Base-by-base conservation (phyloP, 345 rosid genomes). In the Ailanthus altissimus region DNA sequence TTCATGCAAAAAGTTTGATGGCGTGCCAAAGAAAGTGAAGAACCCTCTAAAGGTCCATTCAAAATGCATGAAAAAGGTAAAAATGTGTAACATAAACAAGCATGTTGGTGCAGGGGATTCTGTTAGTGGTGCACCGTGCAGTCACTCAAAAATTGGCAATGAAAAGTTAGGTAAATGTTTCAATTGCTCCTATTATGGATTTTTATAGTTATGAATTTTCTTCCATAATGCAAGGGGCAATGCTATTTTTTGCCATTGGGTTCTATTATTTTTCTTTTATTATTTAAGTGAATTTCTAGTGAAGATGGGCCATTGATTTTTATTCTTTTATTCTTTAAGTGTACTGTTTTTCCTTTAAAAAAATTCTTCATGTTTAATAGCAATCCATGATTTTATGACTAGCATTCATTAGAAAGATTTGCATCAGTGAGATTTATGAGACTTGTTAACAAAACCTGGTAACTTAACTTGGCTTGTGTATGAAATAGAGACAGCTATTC, bases 21-120 rank as follows among this genome's bases (percentile, higher is more conserved):
- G 47, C 82, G 25, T 81, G 73, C 67, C 67, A n/a, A 88, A 79
- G 83, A 85, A 80, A 63, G 69, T 81, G 28, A 86, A 82, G 49
- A 83, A 78, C 57, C 72, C 85, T 47, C 65, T 64, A 49, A 80
- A 79, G 82, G 63, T 82, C 40, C 80, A 80, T 75, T 79, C 89
- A 25, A 84, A 80, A 64, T 46, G 60, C 60, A 81, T 75, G 47
- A 81, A 81, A 71, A 81, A 72, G 59, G 67, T 82, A 50, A 84
- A 78, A 70, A 73, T 40, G 25, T 76, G 71, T 67, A 77, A 77
- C 72, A 74, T 59, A 42, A 81, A 38, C 54, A 83, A 79, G 59
- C 80, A 70, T 71, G 75, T 77, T 23, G 46, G 46, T 71, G 79
- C 78, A 28, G 82, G 73, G 32, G 58, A 40, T 42, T 74, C 78